A percentile compares a stretch with the other conserved stretches of the same genome.
Conservation (phyloP, 345 rosid genomes). For the Boechera stricta region DNA sequence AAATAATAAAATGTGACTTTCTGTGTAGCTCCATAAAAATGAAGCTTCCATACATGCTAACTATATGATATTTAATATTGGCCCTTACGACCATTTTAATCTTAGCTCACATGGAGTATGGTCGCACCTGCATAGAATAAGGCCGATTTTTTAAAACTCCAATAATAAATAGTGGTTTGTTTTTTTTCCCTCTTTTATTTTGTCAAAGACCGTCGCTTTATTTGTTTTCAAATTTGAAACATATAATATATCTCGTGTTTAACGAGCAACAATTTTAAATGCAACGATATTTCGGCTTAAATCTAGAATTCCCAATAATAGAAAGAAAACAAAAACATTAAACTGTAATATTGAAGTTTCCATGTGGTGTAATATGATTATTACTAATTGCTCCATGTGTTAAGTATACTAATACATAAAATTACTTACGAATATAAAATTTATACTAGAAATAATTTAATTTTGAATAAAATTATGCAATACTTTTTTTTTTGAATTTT, state of each 20-base stretch:
- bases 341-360: background rate
- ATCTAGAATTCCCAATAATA: background rate
- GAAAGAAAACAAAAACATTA: too few relatives aligned
- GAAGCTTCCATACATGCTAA: conserved; percentile 2
- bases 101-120: background rate
- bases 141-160: background rate
- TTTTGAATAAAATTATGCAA: too few relatives aligned
- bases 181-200: background rate
- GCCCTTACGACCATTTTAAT: background rate
- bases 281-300: background rate
- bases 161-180: background rate
- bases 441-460: too few relatives aligned
- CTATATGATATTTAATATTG: background rate
- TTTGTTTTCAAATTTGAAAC: background rate
- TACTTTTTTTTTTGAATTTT: too few relatives aligned
- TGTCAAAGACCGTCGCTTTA: background rate
- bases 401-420: background rate
- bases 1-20: conserved; percentile 23
- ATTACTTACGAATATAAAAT: too few relatives aligned
- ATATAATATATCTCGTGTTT: background rate
- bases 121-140: background rate
- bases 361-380: background rate
- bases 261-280: background rate
- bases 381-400: background rate
- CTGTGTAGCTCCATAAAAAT: background rate